Evolutionary conservation across 768 basidiomycete genomes (phyloP), one percentile per base, ranked within the genome.

Genomic region (Psilocybe tampanensis): DNA sequence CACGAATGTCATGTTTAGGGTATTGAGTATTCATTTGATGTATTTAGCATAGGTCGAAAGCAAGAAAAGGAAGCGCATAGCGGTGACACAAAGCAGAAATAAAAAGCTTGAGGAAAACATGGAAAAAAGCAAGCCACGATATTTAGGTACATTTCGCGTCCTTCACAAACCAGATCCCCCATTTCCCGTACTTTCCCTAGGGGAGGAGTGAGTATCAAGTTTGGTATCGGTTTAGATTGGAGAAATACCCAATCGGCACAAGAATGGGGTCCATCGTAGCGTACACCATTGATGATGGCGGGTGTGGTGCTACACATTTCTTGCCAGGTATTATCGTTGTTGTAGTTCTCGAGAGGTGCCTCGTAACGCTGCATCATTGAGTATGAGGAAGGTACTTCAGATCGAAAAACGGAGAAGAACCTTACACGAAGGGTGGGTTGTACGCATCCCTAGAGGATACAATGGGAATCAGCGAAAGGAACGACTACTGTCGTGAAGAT

Each of bases 211-310:
- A 24, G 11, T n/a, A 18, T 34, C 23, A 33, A n/a, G n/a, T 17
- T 42, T 19, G 19, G 15, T 8, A 26, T 23, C 13, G 47, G 39
- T 21, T 8, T 3, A 8, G 15, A 11, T 21, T 8, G 34, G 22
- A 42, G 45, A 12, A 52, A 51, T 48, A 61, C 60, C 44, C 51
- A 58, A 33, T 59, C 43, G 8, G 50, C 21, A 51, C 60, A 61
- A 12, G 50, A 55, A 18, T 21, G 51, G 11, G 60, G 51, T 1
- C 57, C 56, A 19, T 58, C 39, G 44, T 58, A 52, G 41, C 44
- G 23, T 19, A 55, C 24, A n/a, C 60, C 60, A 24, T 58, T 29
- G 48, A 61, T 58, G 13, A 8, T 44, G 2, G 34, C 32, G 7
- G 60, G 60, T 7, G 57, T 62, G n/a, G 57, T 48, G 21, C 41